These are phyloP conservation scores for Kluyveromyces siamensis DNA, from an alignment of 805 yeast genomes.

Conservation along the genomic window DNA sequence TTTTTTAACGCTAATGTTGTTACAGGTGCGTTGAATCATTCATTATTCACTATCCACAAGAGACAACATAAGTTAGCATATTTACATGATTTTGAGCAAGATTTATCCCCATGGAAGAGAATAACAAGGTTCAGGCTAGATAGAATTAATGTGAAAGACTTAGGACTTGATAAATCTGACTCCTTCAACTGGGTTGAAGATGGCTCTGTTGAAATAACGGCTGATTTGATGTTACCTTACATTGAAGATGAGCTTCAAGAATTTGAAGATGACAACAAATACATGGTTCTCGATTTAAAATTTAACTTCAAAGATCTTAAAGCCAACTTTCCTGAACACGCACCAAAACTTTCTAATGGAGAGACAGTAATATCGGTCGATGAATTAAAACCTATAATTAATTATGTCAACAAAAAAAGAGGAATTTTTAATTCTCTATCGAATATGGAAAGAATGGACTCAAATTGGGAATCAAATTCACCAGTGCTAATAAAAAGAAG, in stretches of 20 bases:
- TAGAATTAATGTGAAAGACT: constrained; percentile 30
- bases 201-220: constrained; percentile 60
- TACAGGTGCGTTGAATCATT: constrained; percentile 66
- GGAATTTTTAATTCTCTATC: constrained; percentile 13
- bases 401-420: constrained; percentile 47
- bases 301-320: constrained; percentile 54
- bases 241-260: constrained; percentile 26
- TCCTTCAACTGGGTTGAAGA: constrained; percentile 65
- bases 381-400: constrained; percentile 51
- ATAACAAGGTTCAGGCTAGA: constrained; percentile 39
- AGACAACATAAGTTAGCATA: constrained; percentile 51
- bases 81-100: constrained; percentile 31
- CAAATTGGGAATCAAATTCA: constrained; percentile 17
- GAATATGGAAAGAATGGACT: constrained; percentile 11
- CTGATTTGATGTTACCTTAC: constrained; percentile 65
- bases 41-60: constrained; percentile 69
- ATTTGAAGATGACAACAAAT: constrained; percentile 27
- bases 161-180: constrained; percentile 27
- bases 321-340: constrained; percentile 41
- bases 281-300: constrained; percentile 60
- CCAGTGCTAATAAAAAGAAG: constrained; percentile 21
- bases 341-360: constrained; percentile 44
- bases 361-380: constrained; percentile 49
- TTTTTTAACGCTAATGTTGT: constrained; percentile 61
- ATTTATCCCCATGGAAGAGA: constrained; percentile 39